Evolutionary conservation across 495 filamentous ascomycete genomes (phyloP), one percentile per base, ranked within the genome.

Genomic region (Lasiosphaeris hirsuta): DNA sequence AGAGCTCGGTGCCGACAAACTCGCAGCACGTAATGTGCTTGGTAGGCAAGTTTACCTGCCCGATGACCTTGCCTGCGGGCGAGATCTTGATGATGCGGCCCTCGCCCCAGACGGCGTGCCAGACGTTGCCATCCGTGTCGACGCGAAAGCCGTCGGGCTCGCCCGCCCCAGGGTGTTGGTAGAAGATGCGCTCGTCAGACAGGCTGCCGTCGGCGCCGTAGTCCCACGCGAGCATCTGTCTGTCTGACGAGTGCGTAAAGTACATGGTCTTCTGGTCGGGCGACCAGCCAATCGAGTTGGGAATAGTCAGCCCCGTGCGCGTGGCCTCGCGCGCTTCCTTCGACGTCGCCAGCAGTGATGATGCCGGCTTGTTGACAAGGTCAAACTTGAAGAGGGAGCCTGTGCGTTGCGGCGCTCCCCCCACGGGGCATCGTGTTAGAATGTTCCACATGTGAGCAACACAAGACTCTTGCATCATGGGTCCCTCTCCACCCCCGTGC

Each of bases 201-300:
- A 90, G 78, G 42, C 70, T 70, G 7, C 90, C 90, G 4, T 64
- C 67, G 4, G 77, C 70, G 66, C 87, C 78, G 69, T 86, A 96
- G 70, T 91, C 87, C 71, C 86, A 94, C 30, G 86, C 84, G 52
- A 78, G 84, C 61, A 96, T 88, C 54, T 79, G 80, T 39, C 78
- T 79, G n/a, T 80, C 84, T 37, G 86, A 85, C 15, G 89, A 86
- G 76, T 96, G 84, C 41, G 86, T 90, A 70, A 91, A 87, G 76
- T 90, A 96, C 81, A 92, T 87, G 42, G 80, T 92, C 67, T 84
- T 87, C 61, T 83, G 75, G 63, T 90, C 84, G 13, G 75, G 73
- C 43, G 79, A 81, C 80, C 87, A 96, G 54, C 85, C 85, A 39
- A 93, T 84, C 48, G 88, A 86, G 71, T 97, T 96, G 46, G 92